A percentile compares a stretch with the other conserved stretches of the same genome.
Evolutionary conservation across 768 basidiomycete species (phyloP).

Genomic region (Suillus paluster): DNA sequence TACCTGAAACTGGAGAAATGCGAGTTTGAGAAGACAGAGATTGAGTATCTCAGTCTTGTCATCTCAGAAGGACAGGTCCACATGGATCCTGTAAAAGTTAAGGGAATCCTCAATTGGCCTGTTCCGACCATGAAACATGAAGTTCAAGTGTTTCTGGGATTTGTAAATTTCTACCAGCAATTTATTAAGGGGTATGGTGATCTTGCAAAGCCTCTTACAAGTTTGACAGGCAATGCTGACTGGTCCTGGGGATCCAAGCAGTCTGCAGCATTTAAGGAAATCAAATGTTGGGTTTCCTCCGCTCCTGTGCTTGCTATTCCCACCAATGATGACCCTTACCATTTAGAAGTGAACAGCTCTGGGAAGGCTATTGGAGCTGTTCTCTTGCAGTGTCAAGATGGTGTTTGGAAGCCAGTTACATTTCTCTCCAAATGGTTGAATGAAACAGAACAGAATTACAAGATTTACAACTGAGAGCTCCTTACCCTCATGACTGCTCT

Average conservation of each 20-base stretch:
- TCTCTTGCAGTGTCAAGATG: constrained; percentile 29
- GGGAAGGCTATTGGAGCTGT: constrained; percentile 38
- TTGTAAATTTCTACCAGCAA: constrained; percentile 41
- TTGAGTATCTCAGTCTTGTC: constrained; percentile 41
- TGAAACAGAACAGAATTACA: constrained; percentile 47
- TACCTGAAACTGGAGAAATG: constrained; percentile 29
- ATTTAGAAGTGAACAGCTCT: constrained; percentile 36
- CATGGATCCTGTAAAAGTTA: constrained; percentile 46
- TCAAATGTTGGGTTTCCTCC: constrained; percentile 34
- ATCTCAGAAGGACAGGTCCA: constrained; percentile 28
- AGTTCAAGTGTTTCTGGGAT: constrained; percentile 47
- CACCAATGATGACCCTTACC: constrained; percentile 14
- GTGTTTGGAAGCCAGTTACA: constrained; percentile 42
- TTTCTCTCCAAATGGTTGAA: constrained; percentile 41
- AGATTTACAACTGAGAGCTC: constrained; percentile 51
- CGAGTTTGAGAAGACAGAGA: constrained; percentile 18
- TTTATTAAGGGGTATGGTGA: constrained; percentile 39
- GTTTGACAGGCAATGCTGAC: constrained; percentile 30
- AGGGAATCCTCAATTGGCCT: constrained; percentile 43
- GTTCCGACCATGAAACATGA: constrained; percentile 36
- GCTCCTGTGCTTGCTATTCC: constrained; percentile 31
- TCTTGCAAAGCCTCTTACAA: constrained; percentile 32
- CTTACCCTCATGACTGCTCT: constrained; percentile 48
- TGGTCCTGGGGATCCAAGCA: constrained; percentile 30
- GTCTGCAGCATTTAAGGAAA: constrained; percentile 30